Percentiles rank a stretch among this genome's conserved stretches.
These are phyloP conservation scores for Cornus florida DNA, from an alignment of 148 eudicot species.

Conservation along the genomic window DNA sequence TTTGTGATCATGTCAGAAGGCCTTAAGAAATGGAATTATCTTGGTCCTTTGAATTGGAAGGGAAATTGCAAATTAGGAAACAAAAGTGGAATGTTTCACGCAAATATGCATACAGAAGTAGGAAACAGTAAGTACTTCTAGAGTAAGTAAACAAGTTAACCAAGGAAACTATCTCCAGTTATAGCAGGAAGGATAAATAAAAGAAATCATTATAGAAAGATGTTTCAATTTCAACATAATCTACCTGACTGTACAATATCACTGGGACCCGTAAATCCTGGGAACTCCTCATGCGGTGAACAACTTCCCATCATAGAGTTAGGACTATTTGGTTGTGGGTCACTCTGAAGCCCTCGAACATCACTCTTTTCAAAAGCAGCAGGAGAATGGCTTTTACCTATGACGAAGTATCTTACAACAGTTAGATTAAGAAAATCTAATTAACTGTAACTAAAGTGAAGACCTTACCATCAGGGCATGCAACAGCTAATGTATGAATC, in stretches of 20 bases:
- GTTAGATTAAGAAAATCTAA: slow-evolving; percentile 14
- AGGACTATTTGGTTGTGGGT: slow-evolving; percentile 32
- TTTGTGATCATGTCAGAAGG: background rate
- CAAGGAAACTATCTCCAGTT: background rate
- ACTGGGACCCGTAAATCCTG: slow-evolving; percentile 54
- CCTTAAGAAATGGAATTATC: background rate
- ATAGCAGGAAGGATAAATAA: no score
- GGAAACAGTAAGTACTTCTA: background rate
- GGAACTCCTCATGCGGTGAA: slow-evolving; percentile 53
- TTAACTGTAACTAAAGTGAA: slow-evolving; percentile 5
- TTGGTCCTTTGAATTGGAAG: background rate
- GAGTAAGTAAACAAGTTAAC: background rate
- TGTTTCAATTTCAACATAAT: slow-evolving; percentile 6
- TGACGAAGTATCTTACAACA: background rate
- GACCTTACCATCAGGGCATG: slow-evolving; percentile 63
- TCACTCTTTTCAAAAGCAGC: slow-evolving; percentile 27
- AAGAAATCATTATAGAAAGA: no score
- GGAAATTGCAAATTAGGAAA: background rate
- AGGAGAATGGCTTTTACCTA: slow-evolving; percentile 38
- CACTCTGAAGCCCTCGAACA: slow-evolving; percentile 26
- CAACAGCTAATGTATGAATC: slow-evolving; percentile 35
- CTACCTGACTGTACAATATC: slow-evolving; percentile 44
- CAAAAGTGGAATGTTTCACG: background rate
- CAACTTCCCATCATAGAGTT: slow-evolving; percentile 20
- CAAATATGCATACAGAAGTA: background rate